Conservation (phyloP, 768 basidiomycete species). For the Termitomyces sp. region DNA sequence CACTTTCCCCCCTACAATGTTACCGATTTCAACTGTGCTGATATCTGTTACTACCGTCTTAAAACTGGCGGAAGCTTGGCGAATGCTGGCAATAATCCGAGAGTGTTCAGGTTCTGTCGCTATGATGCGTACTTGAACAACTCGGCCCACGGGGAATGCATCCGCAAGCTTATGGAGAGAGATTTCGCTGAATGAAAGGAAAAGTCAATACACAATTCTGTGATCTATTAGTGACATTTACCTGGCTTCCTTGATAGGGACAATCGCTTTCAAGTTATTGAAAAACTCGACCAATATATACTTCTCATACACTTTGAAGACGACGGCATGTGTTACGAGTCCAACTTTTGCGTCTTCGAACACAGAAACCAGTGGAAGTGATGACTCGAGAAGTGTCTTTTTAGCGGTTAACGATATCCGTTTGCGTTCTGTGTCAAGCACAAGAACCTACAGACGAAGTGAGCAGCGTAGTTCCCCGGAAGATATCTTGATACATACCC, state of each 20-base stretch:
- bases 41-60: conserved; percentile 55
- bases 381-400: conserved; percentile 82
- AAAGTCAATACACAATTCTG: neutral
- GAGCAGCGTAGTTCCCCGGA: neutral
- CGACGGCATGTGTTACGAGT: conserved; percentile 71
- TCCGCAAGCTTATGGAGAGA: conserved; percentile 51
- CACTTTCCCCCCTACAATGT: conserved; percentile 67
- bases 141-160: conserved; percentile 75
- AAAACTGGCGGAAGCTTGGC: conserved; percentile 63
- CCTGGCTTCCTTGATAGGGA: conserved; percentile 83
- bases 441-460: conserved; percentile 56
- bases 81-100: conserved; percentile 82
- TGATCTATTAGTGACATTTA: conserved; percentile 27
- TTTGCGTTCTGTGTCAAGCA: conserved; percentile 77
- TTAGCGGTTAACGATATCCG: conserved; percentile 88
- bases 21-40: conserved; percentile 73
- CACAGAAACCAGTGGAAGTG: conserved; percentile 62
- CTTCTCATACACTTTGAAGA: conserved; percentile 82
- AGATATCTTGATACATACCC: conserved; percentile 46
- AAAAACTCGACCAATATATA: conserved; percentile 86
- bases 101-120: conserved; percentile 52
- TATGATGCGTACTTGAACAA: conserved; percentile 80
- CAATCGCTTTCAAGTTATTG: conserved; percentile 79
- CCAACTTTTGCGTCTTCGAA: conserved; percentile 71
- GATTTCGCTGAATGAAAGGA: conserved; percentile 53